phyloP scores from a whole-genome alignment of 208 protist species.

The Crithidia sp. region DNA sequence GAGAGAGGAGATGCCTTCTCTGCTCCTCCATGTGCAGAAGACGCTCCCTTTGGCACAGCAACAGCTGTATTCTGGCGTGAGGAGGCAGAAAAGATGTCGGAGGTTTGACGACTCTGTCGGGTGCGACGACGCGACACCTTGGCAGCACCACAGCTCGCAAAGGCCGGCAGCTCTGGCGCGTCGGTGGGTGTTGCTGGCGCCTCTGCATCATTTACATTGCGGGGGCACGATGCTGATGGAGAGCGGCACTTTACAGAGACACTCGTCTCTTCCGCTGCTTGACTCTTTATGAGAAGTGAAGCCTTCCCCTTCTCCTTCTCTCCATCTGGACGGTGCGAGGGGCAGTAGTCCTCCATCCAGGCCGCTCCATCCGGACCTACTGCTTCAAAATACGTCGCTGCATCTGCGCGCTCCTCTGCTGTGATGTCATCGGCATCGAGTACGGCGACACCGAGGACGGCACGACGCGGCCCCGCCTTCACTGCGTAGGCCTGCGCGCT shows the following conservation, averaged over 20 bases:
- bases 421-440: neutral
- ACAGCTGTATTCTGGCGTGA: neutral
- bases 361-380: neutral
- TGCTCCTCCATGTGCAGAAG: neutral
- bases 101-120: neutral
- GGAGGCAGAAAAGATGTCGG: neutral
- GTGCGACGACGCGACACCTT: neutral
- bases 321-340: neutral
- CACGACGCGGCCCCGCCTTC: too few species aligned
- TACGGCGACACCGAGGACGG: constrained; percentile 1
- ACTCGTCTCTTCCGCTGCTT: neutral
- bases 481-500: neutral
- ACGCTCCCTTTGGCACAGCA: too few species aligned
- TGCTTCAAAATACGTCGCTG: neutral
- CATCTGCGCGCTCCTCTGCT: neutral
- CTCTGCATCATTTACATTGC: neutral
- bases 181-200: neutral
- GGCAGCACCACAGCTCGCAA: neutral
- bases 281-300: neutral
- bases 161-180: neutral
- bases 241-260: neutral
- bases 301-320: neutral
- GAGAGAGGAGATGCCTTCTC: neutral
- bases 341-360: neutral
- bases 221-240: neutral